These are phyloP conservation scores for Breviolum minutum DNA, from an alignment of 73 alveolate species.

Conservation along the genomic window DNA sequence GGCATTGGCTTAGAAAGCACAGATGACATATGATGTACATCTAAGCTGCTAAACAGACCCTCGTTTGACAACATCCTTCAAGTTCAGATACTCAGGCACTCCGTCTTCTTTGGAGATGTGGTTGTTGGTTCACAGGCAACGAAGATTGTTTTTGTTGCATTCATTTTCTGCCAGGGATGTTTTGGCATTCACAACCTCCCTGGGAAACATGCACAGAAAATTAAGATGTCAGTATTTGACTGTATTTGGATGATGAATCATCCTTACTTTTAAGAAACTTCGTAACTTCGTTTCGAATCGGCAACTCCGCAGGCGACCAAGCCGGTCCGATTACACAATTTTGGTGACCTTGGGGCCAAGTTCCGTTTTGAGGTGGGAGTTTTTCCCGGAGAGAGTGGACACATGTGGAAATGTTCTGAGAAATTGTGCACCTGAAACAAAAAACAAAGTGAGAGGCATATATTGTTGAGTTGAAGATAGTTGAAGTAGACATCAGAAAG, in stretches of 20 bases:
- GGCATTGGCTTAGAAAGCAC: too few relatives aligned
- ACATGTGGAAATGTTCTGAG: neutral
- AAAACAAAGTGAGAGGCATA: neutral
- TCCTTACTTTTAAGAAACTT: neutral
- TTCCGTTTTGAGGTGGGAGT: slow-evolving; percentile 88
- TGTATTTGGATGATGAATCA: neutral
- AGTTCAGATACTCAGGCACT: slow-evolving; percentile 2
- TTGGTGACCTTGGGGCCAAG: slow-evolving; percentile 90
- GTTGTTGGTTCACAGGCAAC: slow-evolving; percentile 94
- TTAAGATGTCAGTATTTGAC: neutral
- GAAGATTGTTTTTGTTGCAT: too few relatives aligned
- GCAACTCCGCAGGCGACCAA: slow-evolving; percentile 47
- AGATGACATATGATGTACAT: too few relatives aligned
- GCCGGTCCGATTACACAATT: slow-evolving; percentile 92
- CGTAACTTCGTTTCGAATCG: neutral
- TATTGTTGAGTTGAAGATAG: neutral
- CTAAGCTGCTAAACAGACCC: too few relatives aligned
- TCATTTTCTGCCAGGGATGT: neutral
- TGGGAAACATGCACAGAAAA: neutral
- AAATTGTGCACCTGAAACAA: neutral
- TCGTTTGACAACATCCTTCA: too few relatives aligned
- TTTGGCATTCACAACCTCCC: neutral
- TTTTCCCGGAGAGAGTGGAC: neutral
- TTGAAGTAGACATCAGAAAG: too few relatives aligned
- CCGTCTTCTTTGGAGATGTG: slow-evolving; percentile 92